A percentile compares a stretch with the other conserved stretches of the same genome.
Evolutionary conservation across 495 filamentous ascomycete species (phyloP).

Genomic region (Trichoderma orchidacearum): DNA sequence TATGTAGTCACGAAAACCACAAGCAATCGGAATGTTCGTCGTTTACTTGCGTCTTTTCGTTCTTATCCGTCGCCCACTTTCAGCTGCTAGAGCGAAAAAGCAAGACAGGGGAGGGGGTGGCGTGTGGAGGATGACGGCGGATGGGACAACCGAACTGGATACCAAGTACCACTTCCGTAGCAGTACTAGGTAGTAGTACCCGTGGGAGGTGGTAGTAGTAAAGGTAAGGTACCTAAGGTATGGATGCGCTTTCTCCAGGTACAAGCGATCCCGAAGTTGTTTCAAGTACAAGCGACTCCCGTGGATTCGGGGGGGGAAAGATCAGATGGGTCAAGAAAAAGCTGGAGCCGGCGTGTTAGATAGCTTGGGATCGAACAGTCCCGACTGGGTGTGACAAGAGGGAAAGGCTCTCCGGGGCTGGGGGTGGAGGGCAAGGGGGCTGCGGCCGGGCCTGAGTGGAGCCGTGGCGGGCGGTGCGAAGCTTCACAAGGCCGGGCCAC

Average conservation of each 20-base stretch:
- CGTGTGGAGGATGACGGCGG: constrained; percentile 9
- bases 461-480: background rate
- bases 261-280: too few relatives aligned
- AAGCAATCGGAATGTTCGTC: constrained; percentile 9
- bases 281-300: too few relatives aligned
- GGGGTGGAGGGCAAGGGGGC: background rate
- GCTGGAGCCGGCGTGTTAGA: too few relatives aligned
- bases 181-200: too few relatives aligned
- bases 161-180: too few relatives aligned
- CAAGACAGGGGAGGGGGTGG: constrained; percentile 7
- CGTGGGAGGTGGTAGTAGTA: too few relatives aligned
- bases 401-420: too few relatives aligned
- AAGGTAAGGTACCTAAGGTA: too few relatives aligned
- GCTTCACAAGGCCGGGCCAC: background rate
- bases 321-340: too few relatives aligned
- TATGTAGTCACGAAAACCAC: constrained; percentile 9
- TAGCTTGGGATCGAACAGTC: constrained; percentile 15
- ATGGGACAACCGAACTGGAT: constrained; percentile 12
- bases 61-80: background rate
- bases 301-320: too few relatives aligned
- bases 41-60: background rate
- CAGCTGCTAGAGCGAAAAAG: background rate
- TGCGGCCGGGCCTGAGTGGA: background rate
- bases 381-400: too few relatives aligned
- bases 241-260: constrained; percentile 13